These are phyloP conservation scores for Vitis cinerea DNA, from an alignment of 164 flowering plant species.

Conservation along the genomic window DNA sequence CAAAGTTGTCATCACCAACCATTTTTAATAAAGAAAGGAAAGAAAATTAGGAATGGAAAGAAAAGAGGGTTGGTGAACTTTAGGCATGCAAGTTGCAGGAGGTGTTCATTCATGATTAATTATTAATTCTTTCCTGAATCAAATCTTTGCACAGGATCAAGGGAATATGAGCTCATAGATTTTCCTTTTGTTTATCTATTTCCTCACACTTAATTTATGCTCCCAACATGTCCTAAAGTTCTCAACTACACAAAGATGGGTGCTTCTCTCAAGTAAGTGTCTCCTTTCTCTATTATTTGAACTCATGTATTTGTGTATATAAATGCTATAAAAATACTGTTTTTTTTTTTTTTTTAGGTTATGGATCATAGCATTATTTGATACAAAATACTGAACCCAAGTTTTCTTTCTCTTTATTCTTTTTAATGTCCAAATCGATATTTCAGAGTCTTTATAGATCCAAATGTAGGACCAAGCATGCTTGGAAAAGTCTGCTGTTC, in stretches of 20 bases:
- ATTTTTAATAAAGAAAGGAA: constrained; percentile 1
- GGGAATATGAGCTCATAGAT: constrained; percentile 10
- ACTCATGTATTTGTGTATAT: background rate
- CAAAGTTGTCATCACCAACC: constrained; percentile 6
- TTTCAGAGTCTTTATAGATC: constrained; percentile 11
- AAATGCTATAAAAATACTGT: too few species aligned
- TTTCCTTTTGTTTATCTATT: constrained; percentile 15
- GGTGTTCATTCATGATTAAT: background rate
- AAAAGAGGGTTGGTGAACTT: background rate
- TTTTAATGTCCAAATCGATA: background rate
- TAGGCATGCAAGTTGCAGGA: background rate
- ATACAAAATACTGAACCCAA: too few species aligned
- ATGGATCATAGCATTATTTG: too few species aligned
- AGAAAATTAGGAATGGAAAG: background rate
- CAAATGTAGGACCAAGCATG: constrained; percentile 10
- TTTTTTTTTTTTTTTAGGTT: too few species aligned
- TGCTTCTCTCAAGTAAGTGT: background rate
- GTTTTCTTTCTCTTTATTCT: background rate
- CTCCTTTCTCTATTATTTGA: background rate
- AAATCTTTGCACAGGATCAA: constrained; percentile 6
- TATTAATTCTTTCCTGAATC: constrained; percentile 3
- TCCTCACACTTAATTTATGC: constrained; percentile 7
- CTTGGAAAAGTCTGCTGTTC: background rate
- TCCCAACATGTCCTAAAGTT: constrained; percentile 5
- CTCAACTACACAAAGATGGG: background rate